Evolutionary conservation across 2,329 filamentous ascomycete species (phyloP).

Genomic region (Sporothrix phasma): DNA sequence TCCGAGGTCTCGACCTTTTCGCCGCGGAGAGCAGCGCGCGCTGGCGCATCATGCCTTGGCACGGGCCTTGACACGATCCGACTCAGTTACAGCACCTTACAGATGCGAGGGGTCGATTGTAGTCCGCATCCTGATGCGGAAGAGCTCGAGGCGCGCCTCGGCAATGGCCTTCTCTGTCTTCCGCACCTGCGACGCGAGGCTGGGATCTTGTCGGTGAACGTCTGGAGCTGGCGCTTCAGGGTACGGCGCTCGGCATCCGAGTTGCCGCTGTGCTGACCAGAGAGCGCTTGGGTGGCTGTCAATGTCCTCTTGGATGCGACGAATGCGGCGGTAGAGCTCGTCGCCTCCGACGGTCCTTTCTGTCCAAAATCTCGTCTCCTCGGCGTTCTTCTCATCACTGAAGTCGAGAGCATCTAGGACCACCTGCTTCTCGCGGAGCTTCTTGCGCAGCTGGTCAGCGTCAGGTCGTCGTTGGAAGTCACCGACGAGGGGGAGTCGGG

Average conservation of each 20-base stretch:
- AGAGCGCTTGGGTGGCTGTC: slow-evolving; percentile 76
- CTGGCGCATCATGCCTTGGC: slow-evolving; percentile 99
- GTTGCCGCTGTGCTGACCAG: slow-evolving; percentile 58
- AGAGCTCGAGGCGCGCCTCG: slow-evolving; percentile 82
- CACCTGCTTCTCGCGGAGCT: slow-evolving; percentile 87
- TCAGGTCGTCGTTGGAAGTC: slow-evolving; percentile 68
- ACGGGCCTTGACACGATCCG: slow-evolving; percentile 85
- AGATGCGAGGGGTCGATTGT: no score
- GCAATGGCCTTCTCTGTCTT: slow-evolving; percentile 86
- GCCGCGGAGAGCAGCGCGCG: slow-evolving; percentile 81
- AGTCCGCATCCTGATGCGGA: slow-evolving; percentile 80
- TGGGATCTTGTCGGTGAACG: slow-evolving; percentile 82
- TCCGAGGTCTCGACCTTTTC: slow-evolving; percentile 60
- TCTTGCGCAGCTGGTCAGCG: slow-evolving; percentile 80
- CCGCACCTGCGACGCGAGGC: slow-evolving; percentile 84
- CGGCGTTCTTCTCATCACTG: slow-evolving; percentile 76
- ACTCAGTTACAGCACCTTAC: slow-evolving; percentile 84
- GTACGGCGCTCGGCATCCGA: slow-evolving; percentile 80
- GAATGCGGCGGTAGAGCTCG: slow-evolving; percentile 84
- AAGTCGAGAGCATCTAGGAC: slow-evolving; percentile 94
- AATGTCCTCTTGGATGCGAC: slow-evolving; percentile 88
- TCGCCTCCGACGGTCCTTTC: slow-evolving; percentile 87
- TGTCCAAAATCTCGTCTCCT: slow-evolving; percentile 84
- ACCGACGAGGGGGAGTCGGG: slow-evolving; percentile 64
- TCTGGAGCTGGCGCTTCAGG: slow-evolving; percentile 81